A percentile compares a stretch with the other conserved stretches of the same genome.
These are phyloP conservation scores for Geotrichum macrosporum DNA, from an alignment of 1,139 yeast genomes.

Conservation along the genomic window DNA sequence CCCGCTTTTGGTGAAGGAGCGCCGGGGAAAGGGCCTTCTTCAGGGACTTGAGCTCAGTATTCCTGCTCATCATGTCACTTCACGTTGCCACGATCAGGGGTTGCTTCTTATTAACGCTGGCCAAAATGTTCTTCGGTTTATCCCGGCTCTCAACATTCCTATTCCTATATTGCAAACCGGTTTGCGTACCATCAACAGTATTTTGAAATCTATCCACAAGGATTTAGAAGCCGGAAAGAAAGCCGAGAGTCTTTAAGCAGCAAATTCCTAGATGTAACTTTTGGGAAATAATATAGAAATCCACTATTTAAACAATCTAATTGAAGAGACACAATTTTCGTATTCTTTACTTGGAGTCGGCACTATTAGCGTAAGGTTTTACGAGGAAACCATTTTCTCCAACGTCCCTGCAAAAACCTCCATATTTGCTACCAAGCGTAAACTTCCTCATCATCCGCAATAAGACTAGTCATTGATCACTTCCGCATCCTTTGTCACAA, in stretches of 20 bases:
- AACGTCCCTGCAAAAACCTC: too few relatives aligned
- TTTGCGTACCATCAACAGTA: slow-evolving; percentile 35
- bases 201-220: slow-evolving; percentile 15
- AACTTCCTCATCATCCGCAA: too few relatives aligned
- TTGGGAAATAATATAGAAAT: too few relatives aligned
- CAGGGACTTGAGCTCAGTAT: slow-evolving; percentile 73
- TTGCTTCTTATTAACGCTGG: slow-evolving; percentile 86
- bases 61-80: slow-evolving; percentile 63
- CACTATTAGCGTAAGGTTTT: too few relatives aligned
- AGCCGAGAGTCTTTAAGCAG: not conserved
- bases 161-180: slow-evolving; percentile 67
- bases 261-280: too few relatives aligned
- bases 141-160: slow-evolving; percentile 86
- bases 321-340: too few relatives aligned
- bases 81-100: slow-evolving; percentile 71
- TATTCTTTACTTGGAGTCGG: too few relatives aligned
- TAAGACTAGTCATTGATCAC: too few relatives aligned
- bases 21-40: slow-evolving; percentile 81
- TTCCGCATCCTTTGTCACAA: too few relatives aligned
- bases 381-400: too few relatives aligned
- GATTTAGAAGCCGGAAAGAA: slow-evolving; percentile 11
- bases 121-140: slow-evolving; percentile 78
- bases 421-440: too few relatives aligned
- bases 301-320: too few relatives aligned
- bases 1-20: slow-evolving; percentile 55